Conservation (phyloP, 202 grass and related monocot species). For the Elaeis oleifera region DNA sequence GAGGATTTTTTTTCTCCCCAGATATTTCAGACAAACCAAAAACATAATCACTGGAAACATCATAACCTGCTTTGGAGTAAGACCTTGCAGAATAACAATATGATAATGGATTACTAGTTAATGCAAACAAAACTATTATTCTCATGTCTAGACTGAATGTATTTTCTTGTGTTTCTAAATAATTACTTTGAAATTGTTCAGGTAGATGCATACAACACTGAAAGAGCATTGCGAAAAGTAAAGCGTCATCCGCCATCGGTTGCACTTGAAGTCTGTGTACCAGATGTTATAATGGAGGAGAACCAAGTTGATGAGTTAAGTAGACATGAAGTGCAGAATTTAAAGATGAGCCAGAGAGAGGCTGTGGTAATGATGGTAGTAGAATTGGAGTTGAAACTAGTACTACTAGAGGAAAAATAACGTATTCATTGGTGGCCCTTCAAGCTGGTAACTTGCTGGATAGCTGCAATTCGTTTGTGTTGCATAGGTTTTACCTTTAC, state of each 20-base stretch:
- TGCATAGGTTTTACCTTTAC: neutral
- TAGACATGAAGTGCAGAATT: conserved; percentile 17
- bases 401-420: conserved; percentile 39
- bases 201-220: conserved; percentile 62
- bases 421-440: conserved; percentile 45
- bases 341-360: conserved; percentile 34
- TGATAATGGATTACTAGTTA: too few relatives aligned
- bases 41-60: too few relatives aligned
- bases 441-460: conserved; percentile 58
- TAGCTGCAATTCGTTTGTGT: conserved; percentile 20
- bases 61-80: too few relatives aligned
- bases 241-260: conserved; percentile 40
- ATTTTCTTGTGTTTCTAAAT: conserved; percentile 15
- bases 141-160: conserved; percentile 7
- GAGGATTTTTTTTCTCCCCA: too few relatives aligned
- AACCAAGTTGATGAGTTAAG: conserved; percentile 16
- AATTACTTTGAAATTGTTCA: conserved; percentile 26
- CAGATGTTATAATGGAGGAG: conserved; percentile 39
- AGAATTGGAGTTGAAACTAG: conserved; percentile 28
- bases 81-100: too few relatives aligned
- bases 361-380: conserved; percentile 26
- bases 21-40: too few relatives aligned
- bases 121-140: too few relatives aligned
- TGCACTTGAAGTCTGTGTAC: conserved; percentile 28
- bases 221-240: conserved; percentile 67